Percentiles rank a stretch among this genome's conserved stretches.
Evolutionary conservation across 352 stramenopile genomes (phyloP).

Genomic region (Hyaloperonospora arabidopsidis): DNA sequence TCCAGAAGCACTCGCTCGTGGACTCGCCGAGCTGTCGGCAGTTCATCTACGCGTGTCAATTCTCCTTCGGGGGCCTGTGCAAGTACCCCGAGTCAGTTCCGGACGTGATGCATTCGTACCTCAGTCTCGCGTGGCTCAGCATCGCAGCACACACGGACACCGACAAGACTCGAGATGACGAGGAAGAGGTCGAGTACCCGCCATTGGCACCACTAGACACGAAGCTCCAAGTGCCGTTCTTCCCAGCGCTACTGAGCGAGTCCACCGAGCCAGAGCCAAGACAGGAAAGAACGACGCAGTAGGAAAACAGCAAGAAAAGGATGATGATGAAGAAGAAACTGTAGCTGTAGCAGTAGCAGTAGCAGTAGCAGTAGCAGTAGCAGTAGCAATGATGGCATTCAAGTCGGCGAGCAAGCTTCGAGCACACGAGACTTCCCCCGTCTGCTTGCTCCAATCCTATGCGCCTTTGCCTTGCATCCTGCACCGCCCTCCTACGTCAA

Average conservation of each 20-base stretch:
- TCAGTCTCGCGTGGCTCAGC: constrained; percentile 85
- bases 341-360: no score
- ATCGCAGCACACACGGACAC: constrained; percentile 44
- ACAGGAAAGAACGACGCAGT: constrained; percentile 1
- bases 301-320: no score
- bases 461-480: not conserved
- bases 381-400: no score
- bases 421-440: no score
- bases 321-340: no score
- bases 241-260: constrained; percentile 28
- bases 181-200: constrained; percentile 23
- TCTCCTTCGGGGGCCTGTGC: constrained; percentile 73
- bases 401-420: no score
- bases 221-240: constrained; percentile 75
- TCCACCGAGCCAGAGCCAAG: constrained; percentile 17
- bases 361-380: no score
- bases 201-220: constrained; percentile 47
- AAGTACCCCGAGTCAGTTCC: constrained; percentile 72
- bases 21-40: constrained; percentile 52
- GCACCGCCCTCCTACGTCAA: constrained; percentile 67
- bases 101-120: constrained; percentile 90
- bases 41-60: constrained; percentile 85
- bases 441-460: not conserved
- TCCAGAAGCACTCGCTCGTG: constrained; percentile 73
- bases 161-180: constrained; percentile 9